Conservation (phyloP, 208 protist genomes). For the Crithidia thermophila region DNA sequence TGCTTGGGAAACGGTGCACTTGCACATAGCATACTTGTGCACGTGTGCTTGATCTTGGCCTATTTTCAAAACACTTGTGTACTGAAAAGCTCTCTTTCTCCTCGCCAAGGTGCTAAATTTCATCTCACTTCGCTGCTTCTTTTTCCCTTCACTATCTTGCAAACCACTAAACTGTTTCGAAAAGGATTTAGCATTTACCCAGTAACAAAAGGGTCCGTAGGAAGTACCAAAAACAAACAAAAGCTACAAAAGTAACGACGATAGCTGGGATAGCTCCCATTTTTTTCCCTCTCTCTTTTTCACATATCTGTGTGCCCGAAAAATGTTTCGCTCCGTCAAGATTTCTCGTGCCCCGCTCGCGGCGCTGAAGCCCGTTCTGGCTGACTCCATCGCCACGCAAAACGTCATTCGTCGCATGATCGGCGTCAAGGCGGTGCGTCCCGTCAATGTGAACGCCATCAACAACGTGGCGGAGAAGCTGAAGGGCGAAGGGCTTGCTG, state of each 20-base stretch:
- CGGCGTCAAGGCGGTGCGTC: slow-evolving; percentile 40
- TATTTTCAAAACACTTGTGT: neutral
- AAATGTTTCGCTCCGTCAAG: slow-evolving; percentile 57
- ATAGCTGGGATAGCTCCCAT: slow-evolving; percentile 10
- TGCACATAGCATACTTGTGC: too few relatives aligned
- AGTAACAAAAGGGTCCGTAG: slow-evolving; percentile 1
- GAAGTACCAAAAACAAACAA: too few relatives aligned
- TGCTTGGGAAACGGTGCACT: too few relatives aligned
- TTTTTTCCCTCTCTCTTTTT: slow-evolving; percentile 4
- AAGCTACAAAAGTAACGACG: too few relatives aligned
- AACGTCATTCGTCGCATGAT: slow-evolving; percentile 63
- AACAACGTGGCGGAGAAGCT: slow-evolving; percentile 77
- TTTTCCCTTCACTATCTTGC: neutral
- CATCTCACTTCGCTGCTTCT: neutral
- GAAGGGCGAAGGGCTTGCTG: slow-evolving; percentile 70
- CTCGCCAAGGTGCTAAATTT: too few relatives aligned
- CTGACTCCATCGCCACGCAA: slow-evolving; percentile 57
- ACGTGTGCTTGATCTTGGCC: neutral
- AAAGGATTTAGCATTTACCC: slow-evolving; percentile 9
- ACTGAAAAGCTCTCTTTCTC: neutral
- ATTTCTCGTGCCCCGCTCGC: slow-evolving; percentile 57
- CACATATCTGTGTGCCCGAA: neutral
- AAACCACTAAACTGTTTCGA: too few relatives aligned
- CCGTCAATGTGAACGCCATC: slow-evolving; percentile 53
- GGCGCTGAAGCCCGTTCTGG: slow-evolving; percentile 72